A percentile compares a stretch with the other conserved stretches of the same genome.
phyloP scores from a whole-genome alignment of 106 monocot genomes.

The Gastrodia elata region DNA sequence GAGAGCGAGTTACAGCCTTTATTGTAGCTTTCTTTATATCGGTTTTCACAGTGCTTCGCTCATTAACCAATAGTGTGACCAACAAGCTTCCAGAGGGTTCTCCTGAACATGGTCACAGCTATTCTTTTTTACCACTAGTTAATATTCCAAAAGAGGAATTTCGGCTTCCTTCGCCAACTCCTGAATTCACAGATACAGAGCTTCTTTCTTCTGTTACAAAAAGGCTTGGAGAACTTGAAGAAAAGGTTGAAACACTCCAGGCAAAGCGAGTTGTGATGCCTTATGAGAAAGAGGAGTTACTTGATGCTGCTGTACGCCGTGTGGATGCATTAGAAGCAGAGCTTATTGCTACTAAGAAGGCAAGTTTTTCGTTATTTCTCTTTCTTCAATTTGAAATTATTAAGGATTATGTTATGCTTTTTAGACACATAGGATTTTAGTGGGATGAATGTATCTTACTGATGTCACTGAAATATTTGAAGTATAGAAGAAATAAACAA shows the following conservation, averaged over 20 bases:
- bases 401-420: not conserved
- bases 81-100: not conserved
- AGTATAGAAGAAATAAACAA: no score
- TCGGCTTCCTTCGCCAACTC: conserved; percentile 51
- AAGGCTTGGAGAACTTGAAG: conserved; percentile 71
- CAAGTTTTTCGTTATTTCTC: not conserved
- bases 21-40: conserved; percentile 2
- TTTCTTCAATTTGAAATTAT: not conserved
- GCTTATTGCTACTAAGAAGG: conserved; percentile 26
- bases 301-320: conserved; percentile 26
- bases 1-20: conserved; percentile 1
- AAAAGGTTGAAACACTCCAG: conserved; percentile 56
- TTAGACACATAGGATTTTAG: not conserved
- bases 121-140: conserved; percentile 6
- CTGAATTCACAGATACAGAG: conserved; percentile 35
- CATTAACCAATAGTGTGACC: not conserved
- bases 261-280: conserved; percentile 64
- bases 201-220: conserved; percentile 43
- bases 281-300: conserved; percentile 49
- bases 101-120: not conserved
- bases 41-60: not conserved
- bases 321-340: conserved; percentile 36
- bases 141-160: conserved; percentile 34
- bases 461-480: no score
- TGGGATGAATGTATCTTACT: not conserved